Percentiles rank a stretch among this genome's conserved stretches.
Evolutionary conservation across 208 protist genomes (phyloP).

Genomic region (Leishmania arabica): DNA sequence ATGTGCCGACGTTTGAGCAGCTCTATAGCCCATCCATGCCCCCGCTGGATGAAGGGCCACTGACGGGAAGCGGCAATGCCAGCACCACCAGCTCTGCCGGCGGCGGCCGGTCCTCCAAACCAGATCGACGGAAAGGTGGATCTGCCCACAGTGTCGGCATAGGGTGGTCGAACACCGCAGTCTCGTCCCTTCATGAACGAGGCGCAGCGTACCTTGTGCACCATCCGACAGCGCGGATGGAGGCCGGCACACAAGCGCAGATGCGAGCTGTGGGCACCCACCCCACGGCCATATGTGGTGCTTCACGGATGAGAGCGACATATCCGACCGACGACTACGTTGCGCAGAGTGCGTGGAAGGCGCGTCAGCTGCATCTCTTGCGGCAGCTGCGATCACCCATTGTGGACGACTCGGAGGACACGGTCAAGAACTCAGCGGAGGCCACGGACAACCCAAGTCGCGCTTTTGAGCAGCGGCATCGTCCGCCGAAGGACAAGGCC

Average conservation of each 20-base stretch:
- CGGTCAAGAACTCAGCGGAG: not conserved
- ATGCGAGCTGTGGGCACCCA: not conserved
- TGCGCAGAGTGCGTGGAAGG: slow-evolving; percentile 61
- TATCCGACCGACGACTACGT: slow-evolving; percentile 60
- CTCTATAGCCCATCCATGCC: slow-evolving; percentile 44
- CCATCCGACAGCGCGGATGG: not conserved
- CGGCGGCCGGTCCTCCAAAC: not conserved
- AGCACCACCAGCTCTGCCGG: not conserved
- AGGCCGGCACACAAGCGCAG: slow-evolving; percentile 7
- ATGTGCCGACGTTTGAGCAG: slow-evolving; percentile 35
- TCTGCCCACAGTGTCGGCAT: not conserved
- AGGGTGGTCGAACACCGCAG: not conserved
- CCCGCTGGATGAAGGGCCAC: not conserved
- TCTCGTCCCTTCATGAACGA: not conserved
- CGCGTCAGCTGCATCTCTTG: slow-evolving; percentile 53
- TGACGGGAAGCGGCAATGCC: not conserved
- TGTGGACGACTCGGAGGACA: slow-evolving; percentile 8
- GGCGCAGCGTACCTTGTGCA: not conserved
- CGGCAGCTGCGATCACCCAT: slow-evolving; percentile 27
- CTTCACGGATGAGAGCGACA: not conserved
- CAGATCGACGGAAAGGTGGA: not conserved
- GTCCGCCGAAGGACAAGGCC: not conserved
- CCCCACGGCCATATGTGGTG: not conserved
- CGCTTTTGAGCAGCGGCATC: not conserved
- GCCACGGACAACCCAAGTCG: not conserved